phyloP scores from a whole-genome alignment of 139 green algal species.

The Klebsormidium nitens region DNA sequence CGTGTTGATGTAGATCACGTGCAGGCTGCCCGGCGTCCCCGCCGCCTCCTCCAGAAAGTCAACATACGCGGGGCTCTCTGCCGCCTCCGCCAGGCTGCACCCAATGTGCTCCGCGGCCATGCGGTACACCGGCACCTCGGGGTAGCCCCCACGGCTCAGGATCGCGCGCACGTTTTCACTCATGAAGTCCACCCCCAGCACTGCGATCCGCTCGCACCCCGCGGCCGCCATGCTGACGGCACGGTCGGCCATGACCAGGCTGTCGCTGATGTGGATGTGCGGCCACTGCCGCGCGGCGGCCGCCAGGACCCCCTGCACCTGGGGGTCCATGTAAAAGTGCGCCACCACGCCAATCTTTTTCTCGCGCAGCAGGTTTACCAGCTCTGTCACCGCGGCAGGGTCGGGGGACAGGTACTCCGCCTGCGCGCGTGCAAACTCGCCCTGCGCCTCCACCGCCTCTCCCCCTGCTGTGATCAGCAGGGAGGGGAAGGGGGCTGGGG shows the following conservation, averaged over 20 bases:
- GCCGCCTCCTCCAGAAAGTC: conserved; percentile 62
- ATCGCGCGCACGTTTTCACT: conserved; percentile 95
- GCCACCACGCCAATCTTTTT: conserved; percentile 96
- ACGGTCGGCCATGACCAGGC: conserved; percentile 69
- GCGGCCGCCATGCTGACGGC: conserved; percentile 57
- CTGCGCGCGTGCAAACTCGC: conserved; percentile 76
- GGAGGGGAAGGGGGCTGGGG: conserved; percentile 69
- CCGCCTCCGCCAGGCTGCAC: conserved; percentile 93
- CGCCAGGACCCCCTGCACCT: conserved; percentile 93
- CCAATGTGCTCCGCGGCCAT: conserved; percentile 79
- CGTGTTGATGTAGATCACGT: conserved; percentile 99
- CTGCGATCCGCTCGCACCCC: conserved; percentile 78
- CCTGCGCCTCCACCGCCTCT: conserved; percentile 48
- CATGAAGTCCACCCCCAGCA: conserved; percentile 99
- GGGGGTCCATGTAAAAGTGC: conserved; percentile 99
- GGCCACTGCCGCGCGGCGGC: conserved; percentile 67
- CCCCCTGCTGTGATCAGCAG: conserved; percentile 61
- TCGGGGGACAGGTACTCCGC: conserved; percentile 64
- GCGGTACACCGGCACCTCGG: conserved; percentile 75
- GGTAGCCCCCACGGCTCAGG: conserved; percentile 73
- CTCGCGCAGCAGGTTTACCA: conserved; percentile 58
- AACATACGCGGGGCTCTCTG: conserved; percentile 68
- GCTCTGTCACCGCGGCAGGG: conserved; percentile 35
- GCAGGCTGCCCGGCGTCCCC: conserved; percentile 56
- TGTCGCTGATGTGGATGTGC: conserved; percentile 93